Base-by-base conservation (phyloP, 2,329 filamentous ascomycete genomes). In the Colletotrichum lupini region DNA sequence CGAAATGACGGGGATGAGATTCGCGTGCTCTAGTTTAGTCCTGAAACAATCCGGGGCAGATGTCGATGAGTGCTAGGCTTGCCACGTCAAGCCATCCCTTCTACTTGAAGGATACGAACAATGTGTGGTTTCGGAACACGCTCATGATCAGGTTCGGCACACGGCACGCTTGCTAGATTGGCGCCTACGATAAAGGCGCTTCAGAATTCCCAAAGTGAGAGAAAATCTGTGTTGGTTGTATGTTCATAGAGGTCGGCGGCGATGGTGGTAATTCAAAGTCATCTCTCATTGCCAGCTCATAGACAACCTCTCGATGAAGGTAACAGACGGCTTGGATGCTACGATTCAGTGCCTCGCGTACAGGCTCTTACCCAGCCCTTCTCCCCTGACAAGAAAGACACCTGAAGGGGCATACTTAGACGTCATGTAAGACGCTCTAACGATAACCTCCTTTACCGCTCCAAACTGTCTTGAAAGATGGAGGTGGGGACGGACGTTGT, bases 51-150 rank as follows among this genome's bases (percentile, higher is more conserved):
- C 60, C n/a, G 52, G 35, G 32, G 52, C 28, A 26, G 19, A 60
- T 58, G 65, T 65, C 70, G 60, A 66, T 52, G 30, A 32, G 42
- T 49, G 28, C 19, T 49, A 22, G 8, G 37, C 71, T 73, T 73
- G 71, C 71, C 67, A 73, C 67, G 71, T 73, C 71, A 71, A 58
- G 49, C 60, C 35, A 42, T 30, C 58, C 61, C 60, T 16, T 53
- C 24, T 9, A 37, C 49, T 37, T 12, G 5, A 30, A 49, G 24
- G 12, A 55, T 26, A 14, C 26, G 42, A 55, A 37, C 12, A 22
- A 58, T n/a, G 30, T 49, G 32, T 35, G 37, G 6, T 16, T 30
- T 24, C 12, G 46, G 30, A 11, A 19, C 19, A 5, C 42, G 24
- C 16, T 30, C 57, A 35, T 64, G 49, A 64, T 52, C 61, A 24